Conservation (phyloP, 805 yeast genomes). For the Cyberlindnera xishuangbannaensis region DNA sequence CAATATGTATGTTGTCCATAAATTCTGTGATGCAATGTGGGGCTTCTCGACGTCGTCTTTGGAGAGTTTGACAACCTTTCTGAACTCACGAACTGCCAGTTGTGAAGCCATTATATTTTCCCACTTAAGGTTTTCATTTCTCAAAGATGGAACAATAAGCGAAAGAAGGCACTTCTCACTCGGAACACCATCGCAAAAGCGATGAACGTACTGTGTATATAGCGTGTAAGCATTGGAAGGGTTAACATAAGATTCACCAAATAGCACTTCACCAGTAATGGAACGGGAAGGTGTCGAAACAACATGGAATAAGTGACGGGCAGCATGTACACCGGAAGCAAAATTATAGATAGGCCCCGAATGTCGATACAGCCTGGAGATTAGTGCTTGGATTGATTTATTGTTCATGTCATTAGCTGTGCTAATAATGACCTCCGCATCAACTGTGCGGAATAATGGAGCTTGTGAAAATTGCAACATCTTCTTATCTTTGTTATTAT, state of each 20-base stretch:
- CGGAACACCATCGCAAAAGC: conserved; percentile 24
- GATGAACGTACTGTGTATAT: conserved; percentile 19
- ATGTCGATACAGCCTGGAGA: conserved; percentile 12
- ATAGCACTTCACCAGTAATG: conserved; percentile 18
- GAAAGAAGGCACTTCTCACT: conserved; percentile 32
- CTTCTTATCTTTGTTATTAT: conserved; percentile 3
- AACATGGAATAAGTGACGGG: conserved; percentile 18
- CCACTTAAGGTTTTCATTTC: conserved; percentile 35
- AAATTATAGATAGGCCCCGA: conserved; percentile 3
- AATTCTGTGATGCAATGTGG: conserved; percentile 37
- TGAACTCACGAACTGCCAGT: conserved; percentile 53
- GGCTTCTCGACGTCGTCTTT: conserved; percentile 16
- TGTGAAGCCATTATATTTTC: conserved; percentile 50
- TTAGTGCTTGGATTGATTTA: conserved; percentile 11
- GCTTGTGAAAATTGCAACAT: conserved; percentile 1
- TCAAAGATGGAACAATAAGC: conserved; percentile 43
- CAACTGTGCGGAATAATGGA: conserved; percentile 1
- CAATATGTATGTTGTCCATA: conserved; percentile 50
- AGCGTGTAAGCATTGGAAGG: conserved; percentile 27
- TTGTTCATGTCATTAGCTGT: conserved; percentile 10
- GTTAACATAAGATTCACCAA: conserved; percentile 28
- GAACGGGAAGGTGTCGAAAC: conserved; percentile 15
- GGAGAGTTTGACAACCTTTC: conserved; percentile 33
- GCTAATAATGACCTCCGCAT: conserved; percentile 1
- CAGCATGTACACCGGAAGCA: conserved; percentile 14